phyloP scores from a whole-genome alignment of 805 yeast genomes.

The Yarrowia sp. region DNA sequence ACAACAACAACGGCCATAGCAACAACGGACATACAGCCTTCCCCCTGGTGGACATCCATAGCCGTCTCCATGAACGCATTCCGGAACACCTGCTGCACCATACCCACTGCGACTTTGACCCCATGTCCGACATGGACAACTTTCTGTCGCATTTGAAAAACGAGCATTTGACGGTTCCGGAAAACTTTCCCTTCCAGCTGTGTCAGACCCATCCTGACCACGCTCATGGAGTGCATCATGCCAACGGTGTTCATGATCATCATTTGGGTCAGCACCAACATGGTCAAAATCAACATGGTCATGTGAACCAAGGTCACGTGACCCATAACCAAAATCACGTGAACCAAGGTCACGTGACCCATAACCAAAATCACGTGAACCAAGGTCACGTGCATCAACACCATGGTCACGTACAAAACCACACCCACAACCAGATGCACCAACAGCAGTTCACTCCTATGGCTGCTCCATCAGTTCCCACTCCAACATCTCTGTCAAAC shows the following conservation, averaged over 20 bases:
- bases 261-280: neutral
- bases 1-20: neutral
- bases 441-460: neutral
- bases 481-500: neutral
- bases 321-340: neutral
- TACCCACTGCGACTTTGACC: slow-evolving; percentile 16
- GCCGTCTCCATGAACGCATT: slow-evolving; percentile 2
- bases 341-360: neutral
- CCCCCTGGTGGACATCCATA: slow-evolving; percentile 1
- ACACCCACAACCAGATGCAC: neutral
- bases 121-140: slow-evolving; percentile 5
- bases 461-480: neutral
- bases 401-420: neutral
- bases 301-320: neutral
- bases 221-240: slow-evolving; percentile 3
- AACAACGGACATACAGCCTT: no score
- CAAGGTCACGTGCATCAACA: neutral
- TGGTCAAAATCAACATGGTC: neutral
- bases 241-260: slow-evolving; percentile 7
- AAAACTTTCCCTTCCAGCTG: slow-evolving; percentile 7
- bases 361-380: neutral
- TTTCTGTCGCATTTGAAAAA: slow-evolving; percentile 8
- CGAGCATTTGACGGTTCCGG: slow-evolving; percentile 7
- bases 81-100: slow-evolving; percentile 5
- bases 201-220: slow-evolving; percentile 21